Evolutionary conservation across 2,329 filamentous ascomycete species (phyloP).

Genomic region (Xylaria hypoxylon): DNA sequence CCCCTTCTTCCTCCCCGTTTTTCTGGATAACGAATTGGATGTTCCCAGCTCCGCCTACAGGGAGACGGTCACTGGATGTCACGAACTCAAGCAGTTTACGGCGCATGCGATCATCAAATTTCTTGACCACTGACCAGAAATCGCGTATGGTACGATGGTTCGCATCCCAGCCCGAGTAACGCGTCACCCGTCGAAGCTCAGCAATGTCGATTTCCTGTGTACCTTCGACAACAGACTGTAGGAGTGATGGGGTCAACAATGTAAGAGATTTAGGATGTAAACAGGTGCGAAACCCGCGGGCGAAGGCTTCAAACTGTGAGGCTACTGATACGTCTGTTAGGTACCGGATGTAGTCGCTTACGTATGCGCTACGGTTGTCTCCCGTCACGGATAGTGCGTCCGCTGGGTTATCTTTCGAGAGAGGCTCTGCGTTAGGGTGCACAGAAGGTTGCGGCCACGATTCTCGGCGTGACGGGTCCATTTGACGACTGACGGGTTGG

Average conservation of each 20-base stretch:
- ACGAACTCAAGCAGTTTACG: conserved; percentile 89
- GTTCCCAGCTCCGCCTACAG: conserved; percentile 84
- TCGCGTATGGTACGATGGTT: conserved; percentile 76
- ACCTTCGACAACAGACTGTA: conserved; percentile 87
- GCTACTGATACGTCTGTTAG: conserved; percentile 81
- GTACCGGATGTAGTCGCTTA: conserved; percentile 86
- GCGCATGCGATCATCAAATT: conserved; percentile 76
- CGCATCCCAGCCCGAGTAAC: conserved; percentile 84
- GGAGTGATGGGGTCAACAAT: conserved; percentile 75
- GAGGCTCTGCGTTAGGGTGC: conserved; percentile 40
- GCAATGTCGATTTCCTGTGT: conserved; percentile 81
- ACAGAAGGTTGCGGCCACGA: conserved; percentile 67
- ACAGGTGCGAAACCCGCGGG: conserved; percentile 81
- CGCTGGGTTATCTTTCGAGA: conserved; percentile 55
- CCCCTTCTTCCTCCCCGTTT: conserved; percentile 72
- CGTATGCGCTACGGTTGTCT: conserved; percentile 80
- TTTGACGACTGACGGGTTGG: conserved; percentile 67
- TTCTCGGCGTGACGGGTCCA: conserved; percentile 58
- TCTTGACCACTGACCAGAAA: conserved; percentile 86
- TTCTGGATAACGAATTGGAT: conserved; percentile 86
- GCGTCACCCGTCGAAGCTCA: conserved; percentile 76
- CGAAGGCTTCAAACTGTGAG: conserved; percentile 84
- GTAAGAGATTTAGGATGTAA: conserved; percentile 76
- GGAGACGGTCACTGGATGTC: conserved; percentile 90
- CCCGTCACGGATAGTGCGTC: conserved; percentile 82